Evolutionary conservation across 1,139 yeast genomes (phyloP).

Genomic region (Suhomyces terraborum): DNA sequence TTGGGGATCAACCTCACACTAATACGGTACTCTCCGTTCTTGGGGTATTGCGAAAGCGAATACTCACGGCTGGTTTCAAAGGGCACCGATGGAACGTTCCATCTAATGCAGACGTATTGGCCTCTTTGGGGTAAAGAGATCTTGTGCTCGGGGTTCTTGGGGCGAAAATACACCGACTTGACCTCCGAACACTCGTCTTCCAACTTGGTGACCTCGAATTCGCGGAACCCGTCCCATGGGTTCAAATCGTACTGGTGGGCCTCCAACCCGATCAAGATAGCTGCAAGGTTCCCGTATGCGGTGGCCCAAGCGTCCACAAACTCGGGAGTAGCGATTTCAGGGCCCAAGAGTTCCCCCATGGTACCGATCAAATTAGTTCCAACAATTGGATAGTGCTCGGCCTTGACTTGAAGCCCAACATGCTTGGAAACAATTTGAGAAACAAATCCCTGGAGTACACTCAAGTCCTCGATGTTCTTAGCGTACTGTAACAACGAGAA

Average conservation of each 20-base stretch:
- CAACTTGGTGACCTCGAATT: constrained; percentile 48
- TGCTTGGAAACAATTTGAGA: constrained; percentile 65
- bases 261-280: constrained; percentile 60
- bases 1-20: constrained; percentile 51
- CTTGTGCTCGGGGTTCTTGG: constrained; percentile 41
- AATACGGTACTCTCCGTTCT: constrained; percentile 47
- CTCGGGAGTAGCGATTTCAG: constrained; percentile 54
- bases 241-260: constrained; percentile 43
- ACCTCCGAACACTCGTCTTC: constrained; percentile 50
- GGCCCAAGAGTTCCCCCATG: constrained; percentile 57
- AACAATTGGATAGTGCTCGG: constrained; percentile 68
- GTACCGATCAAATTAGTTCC: constrained; percentile 58
- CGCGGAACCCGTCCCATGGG: constrained; percentile 60
- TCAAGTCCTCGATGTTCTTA: constrained; percentile 59
- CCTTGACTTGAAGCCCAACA: constrained; percentile 59
- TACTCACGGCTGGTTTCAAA: constrained; percentile 51
- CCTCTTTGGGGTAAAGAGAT: constrained; percentile 50
- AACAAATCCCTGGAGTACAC: constrained; percentile 56
- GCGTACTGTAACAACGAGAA: constrained; percentile 65
- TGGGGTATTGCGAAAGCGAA: constrained; percentile 44
- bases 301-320: constrained; percentile 66
- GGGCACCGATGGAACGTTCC: constrained; percentile 32
- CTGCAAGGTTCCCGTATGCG: constrained; percentile 67
- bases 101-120: constrained; percentile 60
- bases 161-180: constrained; percentile 54